Conservation (phyloP, 371 early-diverging fungal genomes). For the Rhizomucor miehei region DNA sequence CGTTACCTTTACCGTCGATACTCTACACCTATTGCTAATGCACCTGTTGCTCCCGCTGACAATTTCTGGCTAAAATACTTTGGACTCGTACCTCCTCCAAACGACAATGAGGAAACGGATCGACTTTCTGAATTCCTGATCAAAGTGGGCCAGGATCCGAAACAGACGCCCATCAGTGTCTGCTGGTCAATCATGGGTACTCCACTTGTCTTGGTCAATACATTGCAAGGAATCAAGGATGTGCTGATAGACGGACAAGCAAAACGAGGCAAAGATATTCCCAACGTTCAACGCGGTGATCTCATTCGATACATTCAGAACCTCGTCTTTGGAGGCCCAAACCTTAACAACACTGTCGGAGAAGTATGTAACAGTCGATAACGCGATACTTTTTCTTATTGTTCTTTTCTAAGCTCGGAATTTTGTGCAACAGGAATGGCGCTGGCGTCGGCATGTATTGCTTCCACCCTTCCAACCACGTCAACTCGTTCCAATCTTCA, state of each 20-base stretch:
- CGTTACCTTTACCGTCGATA: slow-evolving; percentile 26
- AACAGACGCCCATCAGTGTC: slow-evolving; percentile 32
- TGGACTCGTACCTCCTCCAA: slow-evolving; percentile 43
- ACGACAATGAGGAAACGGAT: slow-evolving; percentile 22
- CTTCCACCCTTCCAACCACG: slow-evolving; percentile 46
- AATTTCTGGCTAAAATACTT: slow-evolving; percentile 32
- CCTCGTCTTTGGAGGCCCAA: slow-evolving; percentile 47
- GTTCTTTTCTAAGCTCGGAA: neutral
- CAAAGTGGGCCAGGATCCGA: slow-evolving; percentile 27
- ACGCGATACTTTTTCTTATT: neutral
- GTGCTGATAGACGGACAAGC: slow-evolving; percentile 42
- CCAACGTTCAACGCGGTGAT: slow-evolving; percentile 37
- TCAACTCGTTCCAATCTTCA: slow-evolving; percentile 40
- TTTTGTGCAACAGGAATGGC: slow-evolving; percentile 40
- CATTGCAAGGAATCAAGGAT: slow-evolving; percentile 41
- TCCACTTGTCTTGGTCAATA: slow-evolving; percentile 40
- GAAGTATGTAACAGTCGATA: slow-evolving; percentile 22
- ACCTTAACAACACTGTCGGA: slow-evolving; percentile 40
- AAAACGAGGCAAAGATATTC: slow-evolving; percentile 8
- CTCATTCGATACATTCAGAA: slow-evolving; percentile 41
- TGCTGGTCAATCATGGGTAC: slow-evolving; percentile 40
- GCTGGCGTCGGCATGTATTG: slow-evolving; percentile 47
- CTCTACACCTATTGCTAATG: slow-evolving; percentile 20
- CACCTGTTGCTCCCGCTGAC: slow-evolving; percentile 24
- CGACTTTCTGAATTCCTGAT: slow-evolving; percentile 37